These are phyloP conservation scores for Apiotrichum akiyoshidainum DNA, from an alignment of 1,284 basidiomycete species.

Conservation along the genomic window DNA sequence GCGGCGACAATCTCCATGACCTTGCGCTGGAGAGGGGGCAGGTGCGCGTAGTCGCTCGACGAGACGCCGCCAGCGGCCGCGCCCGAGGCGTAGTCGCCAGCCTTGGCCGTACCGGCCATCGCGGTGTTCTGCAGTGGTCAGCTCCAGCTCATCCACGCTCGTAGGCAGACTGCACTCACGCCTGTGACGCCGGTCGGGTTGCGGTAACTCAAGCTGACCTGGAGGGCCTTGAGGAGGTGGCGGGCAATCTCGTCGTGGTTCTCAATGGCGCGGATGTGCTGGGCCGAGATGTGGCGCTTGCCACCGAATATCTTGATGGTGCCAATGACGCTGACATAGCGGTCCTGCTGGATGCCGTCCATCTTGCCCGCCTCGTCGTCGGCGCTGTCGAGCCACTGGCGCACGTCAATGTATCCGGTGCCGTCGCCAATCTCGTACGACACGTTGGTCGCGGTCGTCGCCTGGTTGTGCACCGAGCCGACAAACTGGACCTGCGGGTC, in stretches of 20 bases:
- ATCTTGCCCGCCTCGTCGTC: constrained; percentile 58
- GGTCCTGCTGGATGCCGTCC: constrained; percentile 57
- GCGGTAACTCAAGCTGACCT: constrained; percentile 53
- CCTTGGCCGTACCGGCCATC: constrained; percentile 1
- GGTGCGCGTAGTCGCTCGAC: constrained; percentile 53
- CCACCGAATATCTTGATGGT: constrained; percentile 79
- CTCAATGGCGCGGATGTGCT: constrained; percentile 64
- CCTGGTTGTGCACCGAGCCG: constrained; percentile 70
- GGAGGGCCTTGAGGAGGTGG: constrained; percentile 64
- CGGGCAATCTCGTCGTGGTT: constrained; percentile 81
- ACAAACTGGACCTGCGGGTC: constrained; percentile 60
- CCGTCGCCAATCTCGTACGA: constrained; percentile 84
- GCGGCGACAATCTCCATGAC: constrained; percentile 63
- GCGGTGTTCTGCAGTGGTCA: constrained; percentile 3
- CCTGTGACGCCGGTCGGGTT: constrained; percentile 47
- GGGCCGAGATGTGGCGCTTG: constrained; percentile 77
- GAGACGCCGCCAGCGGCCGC: constrained; percentile 12
- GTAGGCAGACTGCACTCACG: constrained; percentile 16
- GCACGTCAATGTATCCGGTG: constrained; percentile 79
- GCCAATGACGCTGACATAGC: constrained; percentile 84
- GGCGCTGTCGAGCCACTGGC: constrained; percentile 78
- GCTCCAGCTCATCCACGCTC: not conserved
- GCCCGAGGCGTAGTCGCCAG: constrained; percentile 38
- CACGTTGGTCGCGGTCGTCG: constrained; percentile 74
- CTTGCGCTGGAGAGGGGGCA: constrained; percentile 62